phyloP scores from a whole-genome alignment of 768 basidiomycete species.

The Suillus luteus region DNA sequence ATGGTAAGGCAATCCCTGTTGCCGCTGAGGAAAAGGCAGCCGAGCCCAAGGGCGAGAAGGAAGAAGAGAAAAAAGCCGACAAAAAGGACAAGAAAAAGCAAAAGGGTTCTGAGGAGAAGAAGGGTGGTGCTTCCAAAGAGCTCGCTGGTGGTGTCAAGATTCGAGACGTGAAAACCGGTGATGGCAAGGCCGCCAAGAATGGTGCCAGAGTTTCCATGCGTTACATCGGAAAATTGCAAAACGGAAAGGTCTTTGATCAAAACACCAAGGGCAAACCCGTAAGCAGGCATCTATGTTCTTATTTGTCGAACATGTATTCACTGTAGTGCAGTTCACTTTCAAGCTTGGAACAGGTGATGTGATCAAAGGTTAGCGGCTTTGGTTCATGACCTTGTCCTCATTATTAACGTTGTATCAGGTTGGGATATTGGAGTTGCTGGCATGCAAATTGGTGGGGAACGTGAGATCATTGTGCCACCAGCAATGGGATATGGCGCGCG shows the following conservation, averaged over 20 bases:
- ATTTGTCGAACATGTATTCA: background rate
- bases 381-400: slow-evolving; percentile 10
- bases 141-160: slow-evolving; percentile 76
- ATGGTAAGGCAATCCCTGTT: slow-evolving; percentile 43
- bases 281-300: slow-evolving; percentile 31
- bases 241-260: slow-evolving; percentile 76
- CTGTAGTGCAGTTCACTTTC: slow-evolving; percentile 62
- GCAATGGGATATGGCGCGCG: slow-evolving; percentile 70
- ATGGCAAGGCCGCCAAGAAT: slow-evolving; percentile 84
- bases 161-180: slow-evolving; percentile 75
- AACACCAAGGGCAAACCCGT: slow-evolving; percentile 88
- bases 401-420: slow-evolving; percentile 39
- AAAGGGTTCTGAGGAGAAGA: slow-evolving; percentile 29
- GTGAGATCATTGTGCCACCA: slow-evolving; percentile 74
- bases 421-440: slow-evolving; percentile 94
- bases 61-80: slow-evolving; percentile 35
- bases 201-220: slow-evolving; percentile 84
- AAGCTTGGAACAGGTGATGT: slow-evolving; percentile 85
- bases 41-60: slow-evolving; percentile 35
- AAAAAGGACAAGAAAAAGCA: slow-evolving; percentile 36
- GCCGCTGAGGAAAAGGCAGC: slow-evolving; percentile 24
- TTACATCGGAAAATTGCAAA: slow-evolving; percentile 87
- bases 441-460: slow-evolving; percentile 91
- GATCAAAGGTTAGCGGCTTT: slow-evolving; percentile 67
- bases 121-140: slow-evolving; percentile 30